Evolutionary conservation across 257 asterid species (phyloP), one percentile per base, ranked within the genome.

Genomic region (Solanum habrochaites): DNA sequence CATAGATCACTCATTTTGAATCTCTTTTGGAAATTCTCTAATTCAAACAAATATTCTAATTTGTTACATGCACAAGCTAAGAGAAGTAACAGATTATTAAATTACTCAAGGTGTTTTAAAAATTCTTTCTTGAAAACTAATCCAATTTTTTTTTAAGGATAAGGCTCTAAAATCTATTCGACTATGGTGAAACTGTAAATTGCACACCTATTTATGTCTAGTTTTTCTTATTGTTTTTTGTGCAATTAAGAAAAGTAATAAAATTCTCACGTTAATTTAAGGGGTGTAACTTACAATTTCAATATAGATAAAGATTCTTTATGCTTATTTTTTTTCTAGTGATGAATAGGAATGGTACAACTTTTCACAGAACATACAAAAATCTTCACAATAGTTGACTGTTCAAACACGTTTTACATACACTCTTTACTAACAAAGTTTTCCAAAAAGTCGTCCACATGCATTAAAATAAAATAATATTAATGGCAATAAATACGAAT

Each of bases 351-450:
- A 32, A 32, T 32, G 35, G 0, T 6, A 37, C 39, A 37, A 6
- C 39, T 37, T 37, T 6, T 37, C 39, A 60, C 8, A 20, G 66
- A 58, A 58, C 8, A 58, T 5, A 58, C 25, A 58, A 18, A 56
- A 56, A 18, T 56, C 64, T 56, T 56, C 64, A 56, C n/a, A 16
- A 56, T 7, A 20, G 27, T 58, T 60, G 3, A 60, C 0, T 9
- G 8, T 42, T 15, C 39, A 47, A 78, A 27, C 84, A 78, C 66
- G 84, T 78, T 78, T 78, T 27, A 27, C 83, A 74, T 56, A 42
- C 83, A 42, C 83, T 75, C 16, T 75, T n/a, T n/a, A 75, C 5
- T 43, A 43, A 43, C 39, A 77, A 77, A n/a, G 7, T 14, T 75
- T 14, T 77, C 39, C 62, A 43, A 4, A 4, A 77, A 77, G 62